Evolutionary conservation across 148 eudicot species (phyloP).

Genomic region (Amaranthus palmeri): DNA sequence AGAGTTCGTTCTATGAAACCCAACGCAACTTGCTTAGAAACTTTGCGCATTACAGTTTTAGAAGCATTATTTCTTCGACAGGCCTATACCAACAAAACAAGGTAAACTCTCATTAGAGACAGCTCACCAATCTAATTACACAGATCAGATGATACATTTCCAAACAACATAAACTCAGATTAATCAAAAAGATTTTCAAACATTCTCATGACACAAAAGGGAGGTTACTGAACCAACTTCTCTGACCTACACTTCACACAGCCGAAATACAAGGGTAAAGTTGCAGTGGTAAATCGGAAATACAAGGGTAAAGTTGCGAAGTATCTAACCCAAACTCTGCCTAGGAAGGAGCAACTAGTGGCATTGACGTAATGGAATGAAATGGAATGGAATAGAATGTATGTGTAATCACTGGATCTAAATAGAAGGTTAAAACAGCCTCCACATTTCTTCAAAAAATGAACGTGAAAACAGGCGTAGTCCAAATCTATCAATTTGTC

Average conservation of each 20-base stretch:
- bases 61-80: slow-evolving; percentile 41
- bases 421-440: too few relatives aligned
- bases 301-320: too few relatives aligned
- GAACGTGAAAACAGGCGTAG: too few relatives aligned
- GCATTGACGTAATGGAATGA: too few relatives aligned
- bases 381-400: too few relatives aligned
- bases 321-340: too few relatives aligned
- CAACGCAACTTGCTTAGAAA: slow-evolving; percentile 47
- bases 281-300: too few relatives aligned
- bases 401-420: too few relatives aligned
- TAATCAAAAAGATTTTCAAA: neutral
- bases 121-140: neutral
- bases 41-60: slow-evolving; percentile 43
- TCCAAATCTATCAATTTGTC: too few relatives aligned
- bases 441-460: too few relatives aligned
- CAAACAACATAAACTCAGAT: neutral
- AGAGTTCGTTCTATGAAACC: slow-evolving; percentile 48
- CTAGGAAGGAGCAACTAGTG: too few relatives aligned
- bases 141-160: neutral
- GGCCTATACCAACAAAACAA: slow-evolving; percentile 24
- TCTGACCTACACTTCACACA: neutral
- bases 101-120: neutral
- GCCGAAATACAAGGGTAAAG: too few relatives aligned
- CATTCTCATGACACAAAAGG: neutral
- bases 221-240: neutral